These are phyloP conservation scores for Venturia carpophila DNA, from an alignment of 2,329 filamentous ascomycete genomes.

Conservation along the genomic window DNA sequence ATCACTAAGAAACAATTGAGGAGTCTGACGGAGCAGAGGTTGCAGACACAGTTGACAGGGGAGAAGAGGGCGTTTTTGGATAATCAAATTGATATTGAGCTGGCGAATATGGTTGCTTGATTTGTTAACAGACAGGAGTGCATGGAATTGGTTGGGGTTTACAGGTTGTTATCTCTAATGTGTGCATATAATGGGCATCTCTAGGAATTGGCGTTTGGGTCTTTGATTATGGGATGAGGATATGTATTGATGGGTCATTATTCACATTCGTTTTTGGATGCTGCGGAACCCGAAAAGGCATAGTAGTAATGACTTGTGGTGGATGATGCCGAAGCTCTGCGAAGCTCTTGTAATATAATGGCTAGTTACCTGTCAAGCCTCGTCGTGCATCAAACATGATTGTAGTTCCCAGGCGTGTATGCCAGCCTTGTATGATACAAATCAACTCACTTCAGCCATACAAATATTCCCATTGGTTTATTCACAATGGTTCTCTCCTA, in stretches of 20 bases:
- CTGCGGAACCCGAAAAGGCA: background rate
- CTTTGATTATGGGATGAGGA: background rate
- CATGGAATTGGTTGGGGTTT: background rate
- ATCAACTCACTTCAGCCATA: background rate
- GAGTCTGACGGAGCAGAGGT: slow-evolving; percentile 82
- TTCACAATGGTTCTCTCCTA: background rate
- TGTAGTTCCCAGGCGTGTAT: background rate
- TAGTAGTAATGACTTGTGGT: background rate
- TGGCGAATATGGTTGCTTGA: slow-evolving; percentile 66
- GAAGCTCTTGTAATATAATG: background rate
- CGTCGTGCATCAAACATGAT: background rate
- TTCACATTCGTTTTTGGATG: slow-evolving; percentile 8
- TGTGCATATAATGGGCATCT: slow-evolving; percentile 7
- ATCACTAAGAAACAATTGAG: slow-evolving; percentile 92
- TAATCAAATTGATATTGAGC: slow-evolving; percentile 82
- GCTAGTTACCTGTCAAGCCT: background rate
- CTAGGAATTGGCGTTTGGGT: background rate
- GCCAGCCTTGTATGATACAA: background rate
- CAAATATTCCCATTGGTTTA: no score
- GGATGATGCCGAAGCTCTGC: background rate
- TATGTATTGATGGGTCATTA: background rate
- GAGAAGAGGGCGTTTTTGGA: slow-evolving; percentile 87
- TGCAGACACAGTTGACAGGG: slow-evolving; percentile 81
- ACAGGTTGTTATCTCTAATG: background rate
- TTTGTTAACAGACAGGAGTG: background rate